These are phyloP conservation scores for Sanghuangporus sanghuang DNA, from an alignment of 1,284 basidiomycete genomes.

Conservation along the genomic window DNA sequence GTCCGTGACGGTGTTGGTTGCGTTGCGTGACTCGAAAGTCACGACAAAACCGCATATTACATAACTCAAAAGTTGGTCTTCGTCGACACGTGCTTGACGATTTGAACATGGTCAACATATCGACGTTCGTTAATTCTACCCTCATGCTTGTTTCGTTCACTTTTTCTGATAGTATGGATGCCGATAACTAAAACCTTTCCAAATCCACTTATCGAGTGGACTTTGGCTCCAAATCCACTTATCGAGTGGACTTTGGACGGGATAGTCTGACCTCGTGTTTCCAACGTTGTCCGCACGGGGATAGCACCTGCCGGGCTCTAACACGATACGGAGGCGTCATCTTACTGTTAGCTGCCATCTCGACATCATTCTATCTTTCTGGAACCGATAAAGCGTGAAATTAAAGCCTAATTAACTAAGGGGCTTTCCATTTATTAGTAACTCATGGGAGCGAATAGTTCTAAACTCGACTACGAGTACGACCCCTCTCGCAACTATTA, in stretches of 20 bases:
- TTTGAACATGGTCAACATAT: too few relatives aligned
- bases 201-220: neutral
- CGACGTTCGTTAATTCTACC: too few relatives aligned
- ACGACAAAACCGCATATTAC: neutral
- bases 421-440: neutral
- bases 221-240: neutral
- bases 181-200: neutral
- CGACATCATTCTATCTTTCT: neutral
- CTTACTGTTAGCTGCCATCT: neutral
- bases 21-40: neutral
- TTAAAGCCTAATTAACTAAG: neutral
- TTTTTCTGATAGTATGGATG: neutral
- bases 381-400: neutral
- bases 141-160: neutral
- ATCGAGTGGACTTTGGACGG: neutral
- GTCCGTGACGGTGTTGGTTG: neutral
- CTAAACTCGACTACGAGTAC: conserved; percentile 11
- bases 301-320: neutral
- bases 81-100: too few relatives aligned
- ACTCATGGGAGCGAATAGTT: conserved; percentile 13
- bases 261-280: conserved; percentile 7
- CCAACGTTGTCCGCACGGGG: conserved; percentile 4
- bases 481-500: neutral
- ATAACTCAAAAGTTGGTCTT: neutral
- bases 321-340: neutral